Conservation (phyloP, 1,284 basidiomycete genomes). For the Irpex sp. region DNA sequence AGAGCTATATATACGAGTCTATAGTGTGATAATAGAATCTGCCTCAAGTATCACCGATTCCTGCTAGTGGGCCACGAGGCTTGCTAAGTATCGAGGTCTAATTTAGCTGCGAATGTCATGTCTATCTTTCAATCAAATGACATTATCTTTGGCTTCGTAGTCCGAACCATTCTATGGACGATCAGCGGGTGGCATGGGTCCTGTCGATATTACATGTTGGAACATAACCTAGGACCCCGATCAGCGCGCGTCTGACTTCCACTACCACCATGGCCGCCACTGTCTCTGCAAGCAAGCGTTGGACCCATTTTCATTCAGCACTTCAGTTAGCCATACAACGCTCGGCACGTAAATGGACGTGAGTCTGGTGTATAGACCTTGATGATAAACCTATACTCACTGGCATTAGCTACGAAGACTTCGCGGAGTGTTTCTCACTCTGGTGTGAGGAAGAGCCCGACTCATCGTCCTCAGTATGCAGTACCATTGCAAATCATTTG, state of each 20-base stretch:
- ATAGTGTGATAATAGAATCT: too few species aligned
- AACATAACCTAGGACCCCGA: not conserved
- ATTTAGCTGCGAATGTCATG: too few species aligned
- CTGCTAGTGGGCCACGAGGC: too few species aligned
- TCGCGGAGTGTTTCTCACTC: slow-evolving; percentile 78
- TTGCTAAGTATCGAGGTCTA: too few species aligned
- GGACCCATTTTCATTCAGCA: slow-evolving; percentile 81
- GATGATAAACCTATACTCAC: not conserved
- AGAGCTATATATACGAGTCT: too few species aligned
- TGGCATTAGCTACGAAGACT: slow-evolving; percentile 72
- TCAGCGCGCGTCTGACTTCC: slow-evolving; percentile 1
- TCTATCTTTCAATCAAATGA: too few species aligned
- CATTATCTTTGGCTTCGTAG: too few species aligned
- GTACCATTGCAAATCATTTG: slow-evolving; percentile 74
- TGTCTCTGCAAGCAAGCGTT: slow-evolving; percentile 65
- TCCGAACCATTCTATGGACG: too few species aligned
- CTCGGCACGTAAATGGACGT: slow-evolving; percentile 87
- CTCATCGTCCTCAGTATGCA: slow-evolving; percentile 71
- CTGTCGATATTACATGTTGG: not conserved
- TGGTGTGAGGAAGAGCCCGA: slow-evolving; percentile 82
- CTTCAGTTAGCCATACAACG: slow-evolving; percentile 80
- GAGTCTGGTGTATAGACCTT: slow-evolving; percentile 36
- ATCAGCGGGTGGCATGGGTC: not conserved
- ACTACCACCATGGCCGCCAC: slow-evolving; percentile 18
- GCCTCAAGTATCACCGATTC: too few species aligned